phyloP scores from a whole-genome alignment of 371 early-diverging fungal species.

The Haplosporangium sp. region DNA sequence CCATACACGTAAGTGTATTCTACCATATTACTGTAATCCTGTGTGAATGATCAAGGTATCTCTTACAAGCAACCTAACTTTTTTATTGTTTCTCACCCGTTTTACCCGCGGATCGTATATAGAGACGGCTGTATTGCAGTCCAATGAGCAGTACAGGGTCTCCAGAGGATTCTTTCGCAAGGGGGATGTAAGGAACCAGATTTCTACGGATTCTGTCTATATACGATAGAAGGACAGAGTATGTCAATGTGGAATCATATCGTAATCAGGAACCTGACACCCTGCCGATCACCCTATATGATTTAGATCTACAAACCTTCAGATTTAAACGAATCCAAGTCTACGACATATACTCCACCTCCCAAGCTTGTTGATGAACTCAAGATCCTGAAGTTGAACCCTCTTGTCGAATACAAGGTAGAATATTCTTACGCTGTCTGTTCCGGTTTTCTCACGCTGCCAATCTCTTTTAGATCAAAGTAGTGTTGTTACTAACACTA shows the following conservation, averaged over 20 bases:
- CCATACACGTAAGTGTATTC: conserved; percentile 27
- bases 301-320: conserved; percentile 47
- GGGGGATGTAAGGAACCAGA: conserved; percentile 41
- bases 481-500: no score
- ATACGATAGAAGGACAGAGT: not conserved
- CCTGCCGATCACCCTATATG: not conserved
- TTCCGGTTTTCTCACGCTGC: not conserved
- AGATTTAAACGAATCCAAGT: conserved; percentile 36
- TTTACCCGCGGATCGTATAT: not conserved
- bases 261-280: not conserved
- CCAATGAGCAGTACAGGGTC: conserved; percentile 25
- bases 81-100: not conserved
- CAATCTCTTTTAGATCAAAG: no score
- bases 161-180: conserved; percentile 43
- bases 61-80: not conserved
- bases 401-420: conserved; percentile 80
- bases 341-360: conserved; percentile 15
- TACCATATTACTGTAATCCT: not conserved
- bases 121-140: conserved; percentile 17
- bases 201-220: not conserved
- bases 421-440: not conserved
- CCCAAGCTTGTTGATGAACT: conserved; percentile 49
- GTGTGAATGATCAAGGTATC: not conserved
- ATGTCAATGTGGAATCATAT: not conserved
- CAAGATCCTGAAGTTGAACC: conserved; percentile 70